These are phyloP conservation scores for Vigna angularis DNA, from an alignment of 306 rosid genomes.

Conservation along the genomic window DNA sequence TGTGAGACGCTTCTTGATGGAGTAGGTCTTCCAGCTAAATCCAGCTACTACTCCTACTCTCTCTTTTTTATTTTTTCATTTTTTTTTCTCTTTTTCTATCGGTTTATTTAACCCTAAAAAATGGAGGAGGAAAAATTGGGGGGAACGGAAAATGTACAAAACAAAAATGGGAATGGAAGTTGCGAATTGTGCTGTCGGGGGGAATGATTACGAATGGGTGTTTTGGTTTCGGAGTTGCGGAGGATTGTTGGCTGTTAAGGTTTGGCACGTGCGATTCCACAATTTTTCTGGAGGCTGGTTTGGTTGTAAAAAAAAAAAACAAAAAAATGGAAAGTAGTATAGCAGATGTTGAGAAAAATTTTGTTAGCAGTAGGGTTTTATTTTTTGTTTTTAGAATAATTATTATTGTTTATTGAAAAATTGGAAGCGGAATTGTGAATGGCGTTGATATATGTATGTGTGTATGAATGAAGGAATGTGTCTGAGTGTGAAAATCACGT, in stretches of 20 bases:
- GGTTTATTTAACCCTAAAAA: constrained; percentile 17
- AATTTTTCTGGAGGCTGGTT: constrained; percentile 21
- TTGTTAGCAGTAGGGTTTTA: constrained; percentile 40
- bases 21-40: constrained; percentile 86
- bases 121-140: neutral
- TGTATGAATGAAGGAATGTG: neutral
- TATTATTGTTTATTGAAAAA: neutral
- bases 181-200: neutral
- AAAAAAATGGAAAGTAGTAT: neutral
- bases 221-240: constrained; percentile 13
- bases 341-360: neutral
- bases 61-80: constrained; percentile 3
- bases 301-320: constrained; percentile 15
- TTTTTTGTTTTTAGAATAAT: neutral
- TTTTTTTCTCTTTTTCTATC: neutral
- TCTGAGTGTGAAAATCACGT: constrained; percentile 49
- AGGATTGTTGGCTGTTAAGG: neutral
- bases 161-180: constrained; percentile 23
- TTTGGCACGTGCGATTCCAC: constrained; percentile 28
- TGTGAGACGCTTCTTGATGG: constrained; percentile 89
- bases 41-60: constrained; percentile 31
- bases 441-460: constrained; percentile 18
- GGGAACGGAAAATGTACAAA: constrained; percentile 34
- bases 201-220: no score
- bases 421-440: constrained; percentile 36